These are phyloP conservation scores for Plenodomus biglobosus DNA, from an alignment of 2,329 filamentous ascomycete genomes.

Conservation along the genomic window DNA sequence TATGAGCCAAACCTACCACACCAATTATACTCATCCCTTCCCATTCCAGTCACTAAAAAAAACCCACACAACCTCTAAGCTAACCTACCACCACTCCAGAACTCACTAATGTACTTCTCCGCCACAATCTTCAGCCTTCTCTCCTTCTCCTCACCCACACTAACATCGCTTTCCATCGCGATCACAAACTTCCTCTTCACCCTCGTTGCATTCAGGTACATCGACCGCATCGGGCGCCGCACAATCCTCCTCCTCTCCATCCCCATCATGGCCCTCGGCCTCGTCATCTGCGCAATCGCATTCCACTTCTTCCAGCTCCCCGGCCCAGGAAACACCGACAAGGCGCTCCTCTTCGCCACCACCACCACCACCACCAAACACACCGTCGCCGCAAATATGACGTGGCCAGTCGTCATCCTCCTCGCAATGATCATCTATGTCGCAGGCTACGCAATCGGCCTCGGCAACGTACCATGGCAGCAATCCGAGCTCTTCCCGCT, in stretches of 20 bases:
- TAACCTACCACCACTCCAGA: constrained; percentile 27
- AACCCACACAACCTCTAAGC: neutral
- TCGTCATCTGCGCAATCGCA: constrained; percentile 69
- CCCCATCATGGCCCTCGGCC: constrained; percentile 76
- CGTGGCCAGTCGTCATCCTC: constrained; percentile 59
- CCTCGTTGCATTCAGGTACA: constrained; percentile 48
- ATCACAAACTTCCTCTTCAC: constrained; percentile 52
- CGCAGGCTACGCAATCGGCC: constrained; percentile 78
- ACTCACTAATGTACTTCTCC: constrained; percentile 53
- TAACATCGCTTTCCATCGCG: constrained; percentile 49
- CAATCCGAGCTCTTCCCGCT: constrained; percentile 88
- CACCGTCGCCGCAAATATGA: neutral
- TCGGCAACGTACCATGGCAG: constrained; percentile 96
- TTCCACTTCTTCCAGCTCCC: constrained; percentile 66
- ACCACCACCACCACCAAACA: neutral
- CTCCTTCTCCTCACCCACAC: constrained; percentile 50
- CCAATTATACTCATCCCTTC: neutral
- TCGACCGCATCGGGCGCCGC: constrained; percentile 50
- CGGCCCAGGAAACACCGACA: constrained; percentile 9
- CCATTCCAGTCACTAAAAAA: too few species aligned
- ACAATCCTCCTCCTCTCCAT: constrained; percentile 77
- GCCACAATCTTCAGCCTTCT: constrained; percentile 52
- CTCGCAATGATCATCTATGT: constrained; percentile 80
- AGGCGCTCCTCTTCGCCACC: constrained; percentile 5
- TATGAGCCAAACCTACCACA: too few species aligned